These are phyloP conservation scores for Hydrangea macrophylla DNA, from an alignment of 148 eudicot genomes.

Conservation along the genomic window DNA sequence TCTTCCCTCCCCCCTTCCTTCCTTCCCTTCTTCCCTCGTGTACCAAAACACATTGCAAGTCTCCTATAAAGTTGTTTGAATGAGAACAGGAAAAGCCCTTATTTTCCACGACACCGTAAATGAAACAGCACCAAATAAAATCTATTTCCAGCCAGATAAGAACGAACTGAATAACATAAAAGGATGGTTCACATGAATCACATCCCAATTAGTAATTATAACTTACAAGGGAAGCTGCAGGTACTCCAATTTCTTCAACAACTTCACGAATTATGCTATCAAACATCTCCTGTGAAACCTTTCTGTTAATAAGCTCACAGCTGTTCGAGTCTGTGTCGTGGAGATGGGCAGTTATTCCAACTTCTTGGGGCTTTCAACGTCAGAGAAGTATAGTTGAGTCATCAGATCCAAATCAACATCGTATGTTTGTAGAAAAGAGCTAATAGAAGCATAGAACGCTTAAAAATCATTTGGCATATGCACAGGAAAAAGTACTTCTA, in stretches of 20 bases:
- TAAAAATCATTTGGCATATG: background rate
- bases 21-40: no score
- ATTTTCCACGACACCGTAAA: background rate
- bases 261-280: conserved; percentile 86
- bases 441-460: background rate
- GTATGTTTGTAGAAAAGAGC: background rate
- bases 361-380: conserved; percentile 73
- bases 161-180: background rate
- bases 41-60: no score
- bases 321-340: conserved; percentile 21
- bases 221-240: conserved; percentile 66
- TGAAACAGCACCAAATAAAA: background rate
- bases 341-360: conserved; percentile 49
- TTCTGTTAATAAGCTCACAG: conserved; percentile 28
- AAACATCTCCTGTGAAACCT: conserved; percentile 87
- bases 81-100: background rate
- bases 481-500: background rate
- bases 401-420: background rate
- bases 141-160: background rate
- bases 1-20: no score
- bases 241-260: conserved; percentile 94
- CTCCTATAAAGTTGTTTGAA: no score
- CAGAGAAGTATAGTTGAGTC: conserved; percentile 2
- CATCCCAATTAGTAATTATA: conserved; percentile 4
- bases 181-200: conserved; percentile 2